Evolutionary conservation across 441 rosid species (phyloP).

Genomic region (Dalechampia spathulata): DNA sequence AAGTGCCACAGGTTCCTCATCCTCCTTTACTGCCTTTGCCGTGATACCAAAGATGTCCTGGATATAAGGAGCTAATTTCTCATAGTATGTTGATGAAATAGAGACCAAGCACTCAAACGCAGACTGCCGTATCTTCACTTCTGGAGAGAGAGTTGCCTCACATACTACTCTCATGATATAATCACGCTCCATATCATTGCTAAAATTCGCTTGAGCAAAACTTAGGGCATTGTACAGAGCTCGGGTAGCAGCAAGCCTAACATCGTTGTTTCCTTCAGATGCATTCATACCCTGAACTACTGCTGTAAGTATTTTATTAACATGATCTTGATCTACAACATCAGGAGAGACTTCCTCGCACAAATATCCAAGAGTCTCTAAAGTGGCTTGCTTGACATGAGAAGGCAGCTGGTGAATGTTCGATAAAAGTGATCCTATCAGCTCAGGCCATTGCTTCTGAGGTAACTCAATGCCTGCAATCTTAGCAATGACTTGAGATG

Average conservation of each 20-base stretch:
- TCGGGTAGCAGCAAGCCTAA: slow-evolving; percentile 43
- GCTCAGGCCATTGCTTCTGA: slow-evolving; percentile 51
- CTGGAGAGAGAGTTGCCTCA: slow-evolving; percentile 38
- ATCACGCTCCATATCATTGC: slow-evolving; percentile 49
- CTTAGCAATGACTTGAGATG: slow-evolving; percentile 48
- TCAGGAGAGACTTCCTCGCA: slow-evolving; percentile 59
- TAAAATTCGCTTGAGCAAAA: slow-evolving; percentile 49
- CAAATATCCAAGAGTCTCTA: slow-evolving; percentile 49
- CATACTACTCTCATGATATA: slow-evolving; percentile 50
- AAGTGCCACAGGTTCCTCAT: slow-evolving; percentile 46
- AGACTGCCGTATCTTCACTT: slow-evolving; percentile 39
- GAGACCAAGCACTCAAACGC: slow-evolving; percentile 52
- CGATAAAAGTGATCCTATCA: slow-evolving; percentile 33
- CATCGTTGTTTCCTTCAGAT: slow-evolving; percentile 37
- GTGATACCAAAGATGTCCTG: slow-evolving; percentile 39
- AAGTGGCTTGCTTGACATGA: slow-evolving; percentile 47
- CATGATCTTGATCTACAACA: slow-evolving; percentile 47
- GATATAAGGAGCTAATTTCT: slow-evolving; percentile 42
- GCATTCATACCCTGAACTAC: slow-evolving; percentile 53
- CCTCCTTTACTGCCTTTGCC: slow-evolving; percentile 42
- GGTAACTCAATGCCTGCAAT: slow-evolving; percentile 46
- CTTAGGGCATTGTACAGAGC: slow-evolving; percentile 43
- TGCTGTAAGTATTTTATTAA: slow-evolving; percentile 46
- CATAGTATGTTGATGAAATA: slow-evolving; percentile 44
- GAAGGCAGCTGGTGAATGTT: slow-evolving; percentile 41